Base-by-base conservation (phyloP, 352 stramenopile genomes). In the Globisporangium perplexum region DNA sequence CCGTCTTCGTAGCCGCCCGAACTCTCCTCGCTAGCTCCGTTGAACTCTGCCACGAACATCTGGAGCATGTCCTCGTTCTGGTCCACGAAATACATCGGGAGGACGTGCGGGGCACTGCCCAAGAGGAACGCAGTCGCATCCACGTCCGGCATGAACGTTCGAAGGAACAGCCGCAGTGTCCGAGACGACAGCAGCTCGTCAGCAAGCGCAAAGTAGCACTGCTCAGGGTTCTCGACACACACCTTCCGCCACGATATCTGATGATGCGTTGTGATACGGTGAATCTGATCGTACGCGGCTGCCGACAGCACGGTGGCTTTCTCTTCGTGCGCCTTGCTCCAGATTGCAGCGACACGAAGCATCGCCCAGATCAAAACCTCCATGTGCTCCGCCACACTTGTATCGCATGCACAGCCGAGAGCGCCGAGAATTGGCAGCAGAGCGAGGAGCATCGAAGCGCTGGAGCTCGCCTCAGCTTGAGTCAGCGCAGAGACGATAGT, bases 61-160 rank as follows among this genome's bases (percentile, higher is more conserved):
- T 69, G 63, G 18, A 90, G 52, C 70, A 84, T 82, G 36, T 55
- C 52, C 24, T 77, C 65, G 48, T 85, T 83, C 64, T 84, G 69
- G 35, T 72, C 58, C 6, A 88, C 66, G 59, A 90, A 63, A 31
- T 83, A 86, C 48, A 72, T 77, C 18, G 79, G 76, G 20, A 90
- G 60, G 10, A 86, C 72, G 41, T 81, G 77, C 0, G 66, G 66
- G 8, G 79, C 74, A 56, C 77, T 83, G 4, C 60, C 61, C 7
- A 55, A 50, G 30, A 87, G 65, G 28, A 87, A 90, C 10, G 65
- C 44, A 23, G 50, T 65, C 7, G 60, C 60, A 53, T 74, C 58
- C 26, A 90, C 52, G 44, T 66, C 73, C 18, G 50, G 55, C 60
- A 88, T 72, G 47, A 86, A 90, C 20, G 77, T 86, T 15, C 56